These are phyloP conservation scores for Aspergillus steynii DNA, from an alignment of 495 filamentous ascomycete genomes.

Conservation along the genomic window DNA sequence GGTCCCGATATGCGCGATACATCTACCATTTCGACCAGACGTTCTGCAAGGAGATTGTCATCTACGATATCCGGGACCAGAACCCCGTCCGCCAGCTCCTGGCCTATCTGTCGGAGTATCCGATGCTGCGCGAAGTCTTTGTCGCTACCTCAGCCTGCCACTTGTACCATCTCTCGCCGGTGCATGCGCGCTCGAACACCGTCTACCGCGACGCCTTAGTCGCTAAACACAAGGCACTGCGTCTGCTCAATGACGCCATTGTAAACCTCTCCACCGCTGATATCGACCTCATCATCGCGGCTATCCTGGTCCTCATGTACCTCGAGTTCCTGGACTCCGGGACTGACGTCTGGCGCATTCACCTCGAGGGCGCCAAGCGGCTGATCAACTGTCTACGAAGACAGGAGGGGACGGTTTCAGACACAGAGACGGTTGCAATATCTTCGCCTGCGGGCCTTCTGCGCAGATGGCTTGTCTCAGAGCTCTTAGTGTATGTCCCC, in stretches of 20 bases:
- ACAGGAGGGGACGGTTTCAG: background rate
- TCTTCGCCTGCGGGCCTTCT: background rate
- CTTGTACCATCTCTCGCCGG: background rate
- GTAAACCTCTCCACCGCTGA: background rate
- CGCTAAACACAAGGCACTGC: background rate
- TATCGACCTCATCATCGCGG: conserved; percentile 4
- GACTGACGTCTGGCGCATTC: conserved; percentile 1
- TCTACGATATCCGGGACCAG: conserved; percentile 4
- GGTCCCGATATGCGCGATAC: background rate
- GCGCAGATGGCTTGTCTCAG: conserved; percentile 6
- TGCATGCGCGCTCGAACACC: background rate
- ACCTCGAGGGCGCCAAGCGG: conserved; percentile 5
- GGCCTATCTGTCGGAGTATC: background rate
- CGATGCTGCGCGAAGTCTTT: background rate
- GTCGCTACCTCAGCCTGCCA: conserved; percentile 7
- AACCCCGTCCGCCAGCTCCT: conserved; percentile 3
- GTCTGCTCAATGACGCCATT: background rate
- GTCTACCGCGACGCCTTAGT: background rate
- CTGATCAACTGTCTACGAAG: background rate
- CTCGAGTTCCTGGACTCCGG: conserved; percentile 7
- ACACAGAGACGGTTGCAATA: background rate
- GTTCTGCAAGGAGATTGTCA: conserved; percentile 7
- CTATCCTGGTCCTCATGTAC: conserved; percentile 5
- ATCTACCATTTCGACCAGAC: background rate
- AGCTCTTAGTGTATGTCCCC: conserved; percentile 1